phyloP scores from a whole-genome alignment of 257 asterid genomes.

The Salvia miltiorrhiza region DNA sequence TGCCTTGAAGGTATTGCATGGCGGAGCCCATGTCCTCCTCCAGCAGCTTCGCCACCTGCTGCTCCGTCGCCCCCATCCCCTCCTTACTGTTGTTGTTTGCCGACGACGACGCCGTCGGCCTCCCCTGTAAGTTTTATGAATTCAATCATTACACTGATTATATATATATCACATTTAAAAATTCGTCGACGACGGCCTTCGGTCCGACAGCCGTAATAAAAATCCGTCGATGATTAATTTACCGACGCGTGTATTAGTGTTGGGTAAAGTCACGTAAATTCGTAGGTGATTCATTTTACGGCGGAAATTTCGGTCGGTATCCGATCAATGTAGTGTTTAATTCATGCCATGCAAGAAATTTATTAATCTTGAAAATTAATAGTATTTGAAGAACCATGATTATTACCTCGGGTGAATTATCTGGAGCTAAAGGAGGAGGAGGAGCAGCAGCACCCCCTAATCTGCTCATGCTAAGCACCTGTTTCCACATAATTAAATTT shows the following conservation, averaged over 20 bases:
- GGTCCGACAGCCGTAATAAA: too few relatives aligned
- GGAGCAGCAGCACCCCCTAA: slow-evolving; percentile 87
- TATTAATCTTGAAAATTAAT: background rate
- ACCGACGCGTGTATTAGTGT: too few relatives aligned
- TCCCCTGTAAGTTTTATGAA: slow-evolving; percentile 15
- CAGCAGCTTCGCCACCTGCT: slow-evolving; percentile 85
- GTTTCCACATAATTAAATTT: background rate
- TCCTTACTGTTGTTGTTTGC: slow-evolving; percentile 33
- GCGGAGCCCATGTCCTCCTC: slow-evolving; percentile 95
- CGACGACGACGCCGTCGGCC: slow-evolving; percentile 47
- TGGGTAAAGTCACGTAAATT: too few relatives aligned
- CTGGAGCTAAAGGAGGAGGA: slow-evolving; percentile 68
- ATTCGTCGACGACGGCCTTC: too few relatives aligned
- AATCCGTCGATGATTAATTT: too few relatives aligned
- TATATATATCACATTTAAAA: too few relatives aligned
- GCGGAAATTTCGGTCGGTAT: too few relatives aligned
- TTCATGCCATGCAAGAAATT: too few relatives aligned
- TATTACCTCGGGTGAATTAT: slow-evolving; percentile 64
- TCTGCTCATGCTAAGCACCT: slow-evolving; percentile 95
- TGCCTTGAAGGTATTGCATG: slow-evolving; percentile 91
- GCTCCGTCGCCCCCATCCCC: slow-evolving; percentile 65
- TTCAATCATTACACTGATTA: too few relatives aligned
- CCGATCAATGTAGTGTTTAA: too few relatives aligned
- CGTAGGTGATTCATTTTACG: too few relatives aligned
- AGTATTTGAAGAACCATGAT: background rate